Percentiles rank a stretch among this genome's conserved stretches.
Evolutionary conservation across 345 rosid species (phyloP).

Genomic region (Erodium maritimum): DNA sequence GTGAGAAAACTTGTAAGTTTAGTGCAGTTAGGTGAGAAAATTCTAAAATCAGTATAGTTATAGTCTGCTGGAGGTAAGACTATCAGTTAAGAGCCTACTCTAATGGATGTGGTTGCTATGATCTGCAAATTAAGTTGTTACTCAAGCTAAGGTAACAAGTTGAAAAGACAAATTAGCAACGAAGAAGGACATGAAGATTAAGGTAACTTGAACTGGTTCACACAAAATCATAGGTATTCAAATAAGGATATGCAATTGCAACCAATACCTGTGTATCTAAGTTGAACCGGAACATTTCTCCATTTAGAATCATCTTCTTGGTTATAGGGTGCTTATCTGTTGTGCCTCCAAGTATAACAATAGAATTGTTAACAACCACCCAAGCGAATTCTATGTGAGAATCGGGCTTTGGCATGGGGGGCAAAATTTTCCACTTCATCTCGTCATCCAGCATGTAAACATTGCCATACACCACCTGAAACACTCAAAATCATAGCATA

Average conservation of each 20-base stretch:
- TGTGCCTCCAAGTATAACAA: constrained; percentile 83
- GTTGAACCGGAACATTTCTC: constrained; percentile 80
- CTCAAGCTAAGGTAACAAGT: too few relatives aligned
- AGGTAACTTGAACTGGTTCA: not conserved
- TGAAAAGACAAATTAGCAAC: too few relatives aligned
- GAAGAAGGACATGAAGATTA: too few relatives aligned
- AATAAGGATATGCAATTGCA: constrained; percentile 2
- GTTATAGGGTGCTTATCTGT: constrained; percentile 89
- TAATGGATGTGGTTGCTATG: not conserved
- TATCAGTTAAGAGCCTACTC: too few relatives aligned
- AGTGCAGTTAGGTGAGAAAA: too few relatives aligned
- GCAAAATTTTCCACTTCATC: constrained; percentile 76
- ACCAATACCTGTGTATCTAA: constrained; percentile 49
- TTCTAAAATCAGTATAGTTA: too few relatives aligned
- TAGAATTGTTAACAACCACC: constrained; percentile 79
- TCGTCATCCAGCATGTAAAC: constrained; percentile 85
- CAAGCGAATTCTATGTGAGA: constrained; percentile 97
- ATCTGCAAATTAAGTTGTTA: too few relatives aligned
- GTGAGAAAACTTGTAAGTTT: too few relatives aligned
- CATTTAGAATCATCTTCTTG: constrained; percentile 79
- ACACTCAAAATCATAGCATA: not conserved
- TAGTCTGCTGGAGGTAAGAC: too few relatives aligned
- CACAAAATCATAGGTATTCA: not conserved
- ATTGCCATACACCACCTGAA: constrained; percentile 77
- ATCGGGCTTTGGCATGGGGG: constrained; percentile 84